These are phyloP conservation scores for Acanthamoeba castellanii DNA, from an alignment of 208 protist genomes.

Conservation along the genomic window DNA sequence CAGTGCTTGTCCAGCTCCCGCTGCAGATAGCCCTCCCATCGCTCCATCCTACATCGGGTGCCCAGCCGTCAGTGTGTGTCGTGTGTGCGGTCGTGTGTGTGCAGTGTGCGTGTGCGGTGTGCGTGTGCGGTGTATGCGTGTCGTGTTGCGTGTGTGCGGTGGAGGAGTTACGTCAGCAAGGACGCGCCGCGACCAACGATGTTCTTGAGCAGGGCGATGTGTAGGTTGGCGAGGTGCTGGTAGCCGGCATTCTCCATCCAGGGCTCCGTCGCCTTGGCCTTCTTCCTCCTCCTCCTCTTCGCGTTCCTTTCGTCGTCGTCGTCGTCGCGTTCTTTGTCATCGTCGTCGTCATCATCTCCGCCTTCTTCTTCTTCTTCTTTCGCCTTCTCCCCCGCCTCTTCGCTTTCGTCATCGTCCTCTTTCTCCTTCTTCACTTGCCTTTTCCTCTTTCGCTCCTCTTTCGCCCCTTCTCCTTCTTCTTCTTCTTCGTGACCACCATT, in stretches of 20 bases:
- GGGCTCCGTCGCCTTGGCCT: background rate
- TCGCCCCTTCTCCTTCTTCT: background rate
- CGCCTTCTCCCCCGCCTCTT: constrained; percentile 13
- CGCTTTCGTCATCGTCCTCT: background rate
- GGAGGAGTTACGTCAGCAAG: background rate
- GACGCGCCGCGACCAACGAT: background rate
- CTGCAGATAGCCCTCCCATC: background rate
- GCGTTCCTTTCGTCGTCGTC: background rate
- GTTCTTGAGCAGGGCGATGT: background rate
- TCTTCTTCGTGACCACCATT: background rate
- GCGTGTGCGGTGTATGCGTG: too few relatives aligned
- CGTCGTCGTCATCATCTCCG: background rate
- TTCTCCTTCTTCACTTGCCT: background rate
- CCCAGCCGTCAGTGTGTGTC: background rate
- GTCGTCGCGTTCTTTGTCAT: background rate
- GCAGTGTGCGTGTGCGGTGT: background rate
- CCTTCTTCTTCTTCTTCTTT: constrained; percentile 11
- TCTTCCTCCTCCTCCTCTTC: background rate
- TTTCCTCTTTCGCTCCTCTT: background rate
- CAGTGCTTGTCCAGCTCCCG: background rate
- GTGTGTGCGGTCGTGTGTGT: background rate
- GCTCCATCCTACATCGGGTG: background rate
- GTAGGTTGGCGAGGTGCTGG: background rate
- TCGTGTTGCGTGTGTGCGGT: too few relatives aligned
- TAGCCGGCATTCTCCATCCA: background rate